Evolutionary conservation across 1,284 basidiomycete genomes (phyloP), one percentile per base, ranked within the genome.

Genomic region (Leccinum angustisporum): DNA sequence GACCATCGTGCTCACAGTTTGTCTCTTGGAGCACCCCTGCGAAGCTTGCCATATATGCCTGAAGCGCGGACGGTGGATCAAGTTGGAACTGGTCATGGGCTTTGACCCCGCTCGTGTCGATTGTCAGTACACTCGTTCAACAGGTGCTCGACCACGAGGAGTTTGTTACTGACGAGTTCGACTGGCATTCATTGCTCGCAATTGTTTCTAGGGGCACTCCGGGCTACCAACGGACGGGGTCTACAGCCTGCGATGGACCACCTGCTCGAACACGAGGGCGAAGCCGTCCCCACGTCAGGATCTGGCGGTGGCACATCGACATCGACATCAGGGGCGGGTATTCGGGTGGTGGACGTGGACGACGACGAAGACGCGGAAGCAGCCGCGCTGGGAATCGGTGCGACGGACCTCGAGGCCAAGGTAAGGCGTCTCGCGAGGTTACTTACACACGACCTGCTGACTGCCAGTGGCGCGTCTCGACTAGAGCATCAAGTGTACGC

Each of bases 221-320:
- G 88, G 68, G 91, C 91, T 9, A 95, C 93, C 10, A 83, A 81
- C 53, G 86, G 86, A 66, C 82, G 90, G 18, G 94, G 94, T 4
- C 79, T 96, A 1, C 90, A 95, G 74, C 91, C 92, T 3, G 93
- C 94, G 9, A 92, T 96, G 89, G 94, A 96, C 71, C 88, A 92
- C 73, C 80, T 96, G 30, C 77, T 95, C 54, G 89, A 87, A 72
- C 85, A 96, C 69, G 86, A 91, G 60, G 85, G 85, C 13, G 82
- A 94, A 62, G 80, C 87, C 1, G 78, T 95, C 2, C 92, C 94
- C 1, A 83, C 90, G 75, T 74, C 84, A 30, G 72, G 73, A n/a
- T 74, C 84, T 33, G 72, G 74, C n/a, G 65, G n/a, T 18, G 40
- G n/a, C 48, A 18, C 43, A 46, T 46, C 43, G n/a, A 38, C 38